These are phyloP conservation scores for Globisporangium canariense DNA, from an alignment of 352 stramenopile genomes.

Conservation along the genomic window DNA sequence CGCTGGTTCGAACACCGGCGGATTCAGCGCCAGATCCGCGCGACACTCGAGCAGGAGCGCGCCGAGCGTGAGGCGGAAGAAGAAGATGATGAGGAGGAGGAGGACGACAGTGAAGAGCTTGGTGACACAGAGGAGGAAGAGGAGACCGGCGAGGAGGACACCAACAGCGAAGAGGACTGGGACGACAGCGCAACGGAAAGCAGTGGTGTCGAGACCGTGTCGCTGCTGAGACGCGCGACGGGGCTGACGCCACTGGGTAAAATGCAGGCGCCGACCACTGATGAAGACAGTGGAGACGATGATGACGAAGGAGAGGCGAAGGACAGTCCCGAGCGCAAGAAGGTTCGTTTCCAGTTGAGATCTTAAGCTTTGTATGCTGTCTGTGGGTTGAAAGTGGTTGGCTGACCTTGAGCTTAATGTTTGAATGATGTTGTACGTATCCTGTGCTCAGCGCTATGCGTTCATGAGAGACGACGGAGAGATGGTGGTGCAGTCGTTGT, in stretches of 20 bases:
- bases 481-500: conserved; percentile 4
- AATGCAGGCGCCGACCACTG: conserved; percentile 7
- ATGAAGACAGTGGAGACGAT: conserved; percentile 10
- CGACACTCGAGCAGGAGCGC: conserved; percentile 21
- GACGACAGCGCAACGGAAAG: conserved; percentile 20
- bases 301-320: not conserved
- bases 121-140: conserved; percentile 1
- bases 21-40: conserved; percentile 30
- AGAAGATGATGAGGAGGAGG: conserved; percentile 8
- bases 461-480: conserved; percentile 13
- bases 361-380: not conserved
- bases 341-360: not conserved
- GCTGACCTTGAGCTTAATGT: not conserved
- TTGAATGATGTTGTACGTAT: not conserved
- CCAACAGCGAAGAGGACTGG: conserved; percentile 21
- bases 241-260: conserved; percentile 1
- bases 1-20: conserved; percentile 39
- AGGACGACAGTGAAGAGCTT: conserved; percentile 12
- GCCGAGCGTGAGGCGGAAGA: conserved; percentile 16
- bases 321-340: not conserved
- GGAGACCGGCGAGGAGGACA: conserved; percentile 1
- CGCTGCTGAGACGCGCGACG: conserved; percentile 11
- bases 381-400: not conserved
- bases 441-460: conserved; percentile 5
- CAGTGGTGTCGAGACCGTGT: conserved; percentile 20